These are phyloP conservation scores for Phyllosticta ampelicida DNA, from an alignment of 2,329 filamentous ascomycete genomes.

Conservation along the genomic window DNA sequence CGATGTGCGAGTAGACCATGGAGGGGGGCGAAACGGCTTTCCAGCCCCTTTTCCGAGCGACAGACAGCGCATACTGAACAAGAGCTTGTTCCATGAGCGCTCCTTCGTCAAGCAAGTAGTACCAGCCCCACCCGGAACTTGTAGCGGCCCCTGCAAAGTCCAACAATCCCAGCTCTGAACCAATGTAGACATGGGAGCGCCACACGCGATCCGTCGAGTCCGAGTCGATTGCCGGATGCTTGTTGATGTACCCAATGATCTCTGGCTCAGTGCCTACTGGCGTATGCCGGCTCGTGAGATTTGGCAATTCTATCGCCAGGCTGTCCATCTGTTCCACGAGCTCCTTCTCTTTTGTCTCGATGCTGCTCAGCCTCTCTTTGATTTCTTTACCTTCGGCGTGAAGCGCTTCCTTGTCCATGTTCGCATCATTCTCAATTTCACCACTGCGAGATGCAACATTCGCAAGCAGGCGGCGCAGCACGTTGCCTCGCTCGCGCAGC, in stretches of 20 bases:
- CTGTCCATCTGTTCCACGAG: slow-evolving; percentile 56
- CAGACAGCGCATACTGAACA: slow-evolving; percentile 69
- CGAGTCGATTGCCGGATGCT: slow-evolving; percentile 40
- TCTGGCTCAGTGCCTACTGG: slow-evolving; percentile 57
- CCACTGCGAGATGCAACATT: slow-evolving; percentile 28
- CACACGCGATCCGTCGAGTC: slow-evolving; percentile 37
- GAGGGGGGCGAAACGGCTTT: slow-evolving; percentile 71
- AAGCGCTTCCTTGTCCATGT: slow-evolving; percentile 40
- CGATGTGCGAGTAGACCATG: slow-evolving; percentile 86
- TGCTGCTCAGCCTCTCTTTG: slow-evolving; percentile 50
- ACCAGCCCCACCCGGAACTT: slow-evolving; percentile 95
- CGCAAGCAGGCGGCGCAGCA: slow-evolving; percentile 43
- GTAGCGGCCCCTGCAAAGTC: slow-evolving; percentile 75
- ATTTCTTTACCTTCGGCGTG: slow-evolving; percentile 53
- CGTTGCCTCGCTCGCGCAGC: slow-evolving; percentile 56
- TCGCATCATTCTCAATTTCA: slow-evolving; percentile 20
- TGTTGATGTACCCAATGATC: slow-evolving; percentile 70
- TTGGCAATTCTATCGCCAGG: slow-evolving; percentile 71
- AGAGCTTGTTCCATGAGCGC: slow-evolving; percentile 92
- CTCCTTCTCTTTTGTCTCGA: slow-evolving; percentile 52
- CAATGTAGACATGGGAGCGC: slow-evolving; percentile 78
- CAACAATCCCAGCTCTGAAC: slow-evolving; percentile 72
- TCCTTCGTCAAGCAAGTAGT: slow-evolving; percentile 85
- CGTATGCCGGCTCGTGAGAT: slow-evolving; percentile 67
- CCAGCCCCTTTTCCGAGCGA: slow-evolving; percentile 67